These are phyloP conservation scores for Capsella bursapastoris DNA, from an alignment of 345 rosid genomes.

Conservation along the genomic window DNA sequence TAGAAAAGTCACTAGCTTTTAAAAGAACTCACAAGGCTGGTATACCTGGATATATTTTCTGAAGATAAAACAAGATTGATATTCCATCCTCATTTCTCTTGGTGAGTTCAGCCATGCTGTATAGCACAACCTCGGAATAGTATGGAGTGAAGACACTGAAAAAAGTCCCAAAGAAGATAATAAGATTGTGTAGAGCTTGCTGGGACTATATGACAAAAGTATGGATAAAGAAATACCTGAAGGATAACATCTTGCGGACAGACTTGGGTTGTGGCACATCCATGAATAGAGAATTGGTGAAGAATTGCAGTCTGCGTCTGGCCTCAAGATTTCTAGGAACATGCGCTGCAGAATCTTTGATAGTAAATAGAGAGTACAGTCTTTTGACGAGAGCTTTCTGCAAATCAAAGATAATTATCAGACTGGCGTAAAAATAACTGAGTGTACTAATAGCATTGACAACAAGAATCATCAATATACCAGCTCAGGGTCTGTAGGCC, in stretches of 20 bases:
- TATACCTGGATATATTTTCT: constrained; percentile 97
- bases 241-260: constrained; percentile 79
- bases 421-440: constrained; percentile 20
- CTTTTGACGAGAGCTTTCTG: constrained; percentile 84
- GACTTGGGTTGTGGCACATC: constrained; percentile 76
- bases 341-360: constrained; percentile 90
- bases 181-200: constrained; percentile 32
- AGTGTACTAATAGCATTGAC: constrained; percentile 24
- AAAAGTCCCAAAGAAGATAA: constrained; percentile 31
- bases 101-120: constrained; percentile 85
- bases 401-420: constrained; percentile 40
- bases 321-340: constrained; percentile 94
- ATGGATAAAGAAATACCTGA: constrained; percentile 59
- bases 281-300: constrained; percentile 97
- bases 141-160: constrained; percentile 98
- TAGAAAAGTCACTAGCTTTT: constrained; percentile 22
- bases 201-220: constrained; percentile 21
- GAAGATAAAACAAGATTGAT: constrained; percentile 93
- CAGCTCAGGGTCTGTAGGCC: constrained; percentile 91
- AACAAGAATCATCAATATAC: constrained; percentile 49
- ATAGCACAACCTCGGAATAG: constrained; percentile 93
- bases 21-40: constrained; percentile 10
- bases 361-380: constrained; percentile 78
- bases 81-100: constrained; percentile 98
- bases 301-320: constrained; percentile 84